Evolutionary conservation across 2,329 filamentous ascomycete genomes (phyloP).

Genomic region (Penicillium sp.): DNA sequence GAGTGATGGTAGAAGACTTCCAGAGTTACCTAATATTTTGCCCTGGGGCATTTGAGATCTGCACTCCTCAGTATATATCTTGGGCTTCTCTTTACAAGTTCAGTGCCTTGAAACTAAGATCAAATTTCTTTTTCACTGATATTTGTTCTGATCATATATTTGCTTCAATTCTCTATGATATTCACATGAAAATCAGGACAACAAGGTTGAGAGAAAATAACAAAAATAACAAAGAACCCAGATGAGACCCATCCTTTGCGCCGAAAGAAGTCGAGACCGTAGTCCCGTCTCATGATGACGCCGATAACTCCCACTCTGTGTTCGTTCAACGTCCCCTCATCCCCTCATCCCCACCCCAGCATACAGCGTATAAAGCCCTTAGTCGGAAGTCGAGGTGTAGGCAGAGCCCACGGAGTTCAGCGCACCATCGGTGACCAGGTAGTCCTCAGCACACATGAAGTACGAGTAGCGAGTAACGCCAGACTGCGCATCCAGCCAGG

Average conservation of each 20-base stretch:
- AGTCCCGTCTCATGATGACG: not conserved
- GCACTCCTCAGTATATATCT: no score
- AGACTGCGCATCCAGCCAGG: constrained; percentile 38
- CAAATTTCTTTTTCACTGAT: not conserved
- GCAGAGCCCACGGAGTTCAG: constrained; percentile 33
- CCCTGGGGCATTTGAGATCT: no score
- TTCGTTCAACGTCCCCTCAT: not conserved
- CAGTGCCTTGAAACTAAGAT: no score
- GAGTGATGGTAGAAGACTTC: no score
- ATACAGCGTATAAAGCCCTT: not conserved
- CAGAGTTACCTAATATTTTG: no score
- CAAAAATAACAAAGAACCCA: not conserved
- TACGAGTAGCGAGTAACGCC: constrained; percentile 46
- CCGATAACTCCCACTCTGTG: not conserved
- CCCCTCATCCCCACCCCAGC: not conserved
- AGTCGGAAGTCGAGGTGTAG: constrained; percentile 22
- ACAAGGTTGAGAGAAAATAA: not conserved
- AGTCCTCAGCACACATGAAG: constrained; percentile 37
- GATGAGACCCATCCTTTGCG: not conserved
- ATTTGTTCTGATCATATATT: not conserved
- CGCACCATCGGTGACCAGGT: constrained; percentile 27
- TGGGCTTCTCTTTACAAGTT: no score
- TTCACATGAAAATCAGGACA: not conserved
- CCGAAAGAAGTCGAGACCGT: not conserved
- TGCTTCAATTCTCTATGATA: not conserved